Base-by-base conservation (phyloP, 2,329 filamentous ascomycete genomes). In the Purpureocillium takamizusanense region DNA sequence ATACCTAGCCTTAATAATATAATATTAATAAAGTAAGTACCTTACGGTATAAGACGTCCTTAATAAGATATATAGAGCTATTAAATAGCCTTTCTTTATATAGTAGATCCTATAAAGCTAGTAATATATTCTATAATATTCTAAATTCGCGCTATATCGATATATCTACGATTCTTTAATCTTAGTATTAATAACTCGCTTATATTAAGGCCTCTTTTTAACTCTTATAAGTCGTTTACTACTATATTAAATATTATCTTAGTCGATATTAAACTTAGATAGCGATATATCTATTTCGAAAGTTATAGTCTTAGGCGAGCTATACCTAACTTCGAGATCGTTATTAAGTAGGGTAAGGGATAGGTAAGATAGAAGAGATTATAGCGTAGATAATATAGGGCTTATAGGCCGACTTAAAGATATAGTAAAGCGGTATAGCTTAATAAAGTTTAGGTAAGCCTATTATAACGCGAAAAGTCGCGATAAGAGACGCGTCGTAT, bases 1-100 rank as follows among this genome's bases (percentile, higher is more conserved):
- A 32, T 35, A 33, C 38, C 41, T 30, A 36, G 42, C 16, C 31
- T 37, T 12, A 33, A 39, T 29, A 27, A 31, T 38, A 35, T 29
- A 15, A 39, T 37, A 31, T 42, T 42, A 12, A 37, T 10, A 10
- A 10, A 25, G 21, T 10, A 25, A 25, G 10, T 25, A 25, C 21
- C 21, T 25, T 10, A n/a, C n/a, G n/a, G n/a, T n/a, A 10, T 25
- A 10, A 25, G 21, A 25, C 21, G 21, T 25, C 21, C 21, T 10
- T 32, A 21, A 46, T 36, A 7, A 37, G 39, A 33, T 14, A 14
- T 33, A 33, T 16, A 33, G 9, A 33, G 31, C 31, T 33, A 14
- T 33, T 14, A 14, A 33, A 33, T 33, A 33, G 16, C 16, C 16
- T 16, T 33, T 33, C 31, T 33, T 33, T 14, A 33, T 15, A 14